Evolutionary conservation across 2,329 filamentous ascomycete species (phyloP).

Genomic region (Chrysoporthe austroafricana): DNA sequence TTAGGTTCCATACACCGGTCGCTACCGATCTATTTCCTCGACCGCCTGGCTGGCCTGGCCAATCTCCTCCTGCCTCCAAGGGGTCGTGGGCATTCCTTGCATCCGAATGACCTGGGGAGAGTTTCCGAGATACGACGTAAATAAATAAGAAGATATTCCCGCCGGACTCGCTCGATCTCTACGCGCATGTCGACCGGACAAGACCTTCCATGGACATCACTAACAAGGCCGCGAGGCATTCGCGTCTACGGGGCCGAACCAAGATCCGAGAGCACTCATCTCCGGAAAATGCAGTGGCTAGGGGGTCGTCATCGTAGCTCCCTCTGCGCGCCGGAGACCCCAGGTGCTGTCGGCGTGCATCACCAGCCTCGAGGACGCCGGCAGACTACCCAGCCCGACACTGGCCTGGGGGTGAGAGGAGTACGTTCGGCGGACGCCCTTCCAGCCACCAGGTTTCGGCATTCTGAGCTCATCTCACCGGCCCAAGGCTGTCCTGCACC

Average conservation of each 20-base stretch:
- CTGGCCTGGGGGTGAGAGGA: not conserved
- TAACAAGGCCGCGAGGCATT: not conserved
- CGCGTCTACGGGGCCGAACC: not conserved
- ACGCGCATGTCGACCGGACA: not conserved
- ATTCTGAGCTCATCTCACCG: not conserved
- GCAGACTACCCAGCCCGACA: not conserved
- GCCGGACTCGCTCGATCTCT: not conserved
- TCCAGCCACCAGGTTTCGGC: not conserved
- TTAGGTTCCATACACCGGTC: slow-evolving; percentile 8
- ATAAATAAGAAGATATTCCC: not conserved
- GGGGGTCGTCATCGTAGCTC: not conserved
- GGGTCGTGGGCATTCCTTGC: not conserved
- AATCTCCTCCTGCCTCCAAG: not conserved
- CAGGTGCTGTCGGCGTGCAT: not conserved
- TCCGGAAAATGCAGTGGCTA: not conserved
- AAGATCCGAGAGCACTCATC: not conserved
- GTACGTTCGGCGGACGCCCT: not conserved
- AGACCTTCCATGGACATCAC: not conserved
- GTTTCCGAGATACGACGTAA: not conserved
- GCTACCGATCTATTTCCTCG: too few relatives aligned
- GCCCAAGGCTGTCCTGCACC: not conserved
- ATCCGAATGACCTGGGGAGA: not conserved
- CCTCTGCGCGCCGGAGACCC: not conserved
- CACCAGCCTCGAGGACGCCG: slow-evolving; percentile 1
- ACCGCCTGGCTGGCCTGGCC: not conserved